These are phyloP conservation scores for Lunularia cruciata DNA, from an alignment of 225 moss, liverwort and hornwort genomes.

Conservation along the genomic window DNA sequence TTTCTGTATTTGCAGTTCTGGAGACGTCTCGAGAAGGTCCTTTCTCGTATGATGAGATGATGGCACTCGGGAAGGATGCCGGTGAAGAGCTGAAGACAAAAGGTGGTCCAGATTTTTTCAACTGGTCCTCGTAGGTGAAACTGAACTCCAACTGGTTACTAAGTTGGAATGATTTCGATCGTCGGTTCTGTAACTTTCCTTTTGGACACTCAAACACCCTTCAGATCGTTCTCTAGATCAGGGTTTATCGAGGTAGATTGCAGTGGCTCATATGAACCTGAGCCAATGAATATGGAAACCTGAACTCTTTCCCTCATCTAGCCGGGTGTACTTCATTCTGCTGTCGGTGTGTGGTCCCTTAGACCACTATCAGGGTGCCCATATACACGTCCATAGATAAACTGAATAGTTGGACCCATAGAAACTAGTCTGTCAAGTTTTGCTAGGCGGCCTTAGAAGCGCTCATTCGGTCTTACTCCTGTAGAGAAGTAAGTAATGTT, in stretches of 20 bases:
- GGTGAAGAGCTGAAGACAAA: conserved; percentile 81
- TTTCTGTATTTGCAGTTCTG: conserved; percentile 49
- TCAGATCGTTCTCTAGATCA: no score
- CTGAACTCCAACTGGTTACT: no score
- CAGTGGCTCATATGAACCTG: background rate
- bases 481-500: no score
- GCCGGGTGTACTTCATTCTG: background rate
- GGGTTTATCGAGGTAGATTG: background rate
- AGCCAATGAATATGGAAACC: background rate
- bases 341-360: background rate
- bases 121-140: conserved; percentile 47
- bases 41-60: conserved; percentile 77
- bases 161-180: background rate
- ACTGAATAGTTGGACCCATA: background rate
- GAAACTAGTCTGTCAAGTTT: conserved; percentile 6
- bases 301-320: background rate
- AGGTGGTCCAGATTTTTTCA: conserved; percentile 90
- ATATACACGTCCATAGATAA: conserved; percentile 1
- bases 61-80: conserved; percentile 60
- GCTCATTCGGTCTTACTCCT: background rate
- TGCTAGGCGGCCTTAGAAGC: conserved; percentile 5
- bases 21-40: conserved; percentile 73
- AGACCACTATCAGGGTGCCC: background rate
- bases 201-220: background rate
- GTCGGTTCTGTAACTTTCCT: background rate